These are phyloP conservation scores for Dalechampia spathulata DNA, from an alignment of 441 rosid species.

Conservation along the genomic window DNA sequence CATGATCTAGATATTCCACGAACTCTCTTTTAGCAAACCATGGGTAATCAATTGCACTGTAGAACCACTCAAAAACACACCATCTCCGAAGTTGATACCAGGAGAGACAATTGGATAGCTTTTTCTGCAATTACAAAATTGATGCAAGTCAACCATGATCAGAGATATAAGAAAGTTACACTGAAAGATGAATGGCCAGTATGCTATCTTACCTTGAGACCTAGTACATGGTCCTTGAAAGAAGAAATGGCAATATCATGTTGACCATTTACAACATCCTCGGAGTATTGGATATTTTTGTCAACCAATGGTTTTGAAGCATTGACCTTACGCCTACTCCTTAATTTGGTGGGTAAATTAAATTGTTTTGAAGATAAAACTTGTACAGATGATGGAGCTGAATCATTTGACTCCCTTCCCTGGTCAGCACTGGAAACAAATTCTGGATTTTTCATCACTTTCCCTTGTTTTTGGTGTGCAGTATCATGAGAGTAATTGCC, in stretches of 20 bases:
- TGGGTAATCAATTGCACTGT: constrained; percentile 92
- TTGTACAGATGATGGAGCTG: constrained; percentile 35
- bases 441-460: constrained; percentile 35
- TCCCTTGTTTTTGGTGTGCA: constrained; percentile 40
- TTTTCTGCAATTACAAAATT: constrained; percentile 48
- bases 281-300: constrained; percentile 31
- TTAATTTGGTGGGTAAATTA: constrained; percentile 43
- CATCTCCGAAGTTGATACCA: constrained; percentile 58
- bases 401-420: constrained; percentile 34
- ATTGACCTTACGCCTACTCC: constrained; percentile 63
- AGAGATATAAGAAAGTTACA: not conserved
- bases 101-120: constrained; percentile 63
- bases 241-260: constrained; percentile 26
- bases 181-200: constrained; percentile 8
- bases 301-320: constrained; percentile 38
- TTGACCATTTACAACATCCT: constrained; percentile 31
- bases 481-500: constrained; percentile 44
- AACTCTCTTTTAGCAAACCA: constrained; percentile 99
- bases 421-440: constrained; percentile 36
- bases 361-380: constrained; percentile 31
- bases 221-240: constrained; percentile 25
- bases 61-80: constrained; percentile 95
- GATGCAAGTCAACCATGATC: constrained; percentile 9
- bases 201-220: constrained; percentile 46
- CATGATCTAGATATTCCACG: constrained; percentile 85